Evolutionary conservation across 306 rosid genomes (phyloP).

Genomic region (Oxytropis ochrocephala): DNA sequence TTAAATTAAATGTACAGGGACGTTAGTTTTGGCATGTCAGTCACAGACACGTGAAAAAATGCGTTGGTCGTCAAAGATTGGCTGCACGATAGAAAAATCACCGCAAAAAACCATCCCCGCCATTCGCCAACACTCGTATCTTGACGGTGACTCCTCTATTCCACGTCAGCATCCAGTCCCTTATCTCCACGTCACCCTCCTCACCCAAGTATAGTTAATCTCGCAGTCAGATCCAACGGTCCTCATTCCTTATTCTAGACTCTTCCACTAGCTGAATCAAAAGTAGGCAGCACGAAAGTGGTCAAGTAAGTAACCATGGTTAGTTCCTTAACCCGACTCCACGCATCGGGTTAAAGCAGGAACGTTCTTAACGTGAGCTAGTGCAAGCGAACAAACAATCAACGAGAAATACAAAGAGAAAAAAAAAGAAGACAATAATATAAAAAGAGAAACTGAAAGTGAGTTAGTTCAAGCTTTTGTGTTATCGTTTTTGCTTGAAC

Average conservation of each 20-base stretch:
- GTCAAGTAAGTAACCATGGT: slow-evolving; percentile 37
- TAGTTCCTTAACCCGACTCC: slow-evolving; percentile 34
- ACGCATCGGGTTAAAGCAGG: slow-evolving; percentile 43
- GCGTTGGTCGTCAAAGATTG: not conserved
- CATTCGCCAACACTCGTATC: slow-evolving; percentile 3
- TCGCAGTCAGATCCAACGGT: slow-evolving; percentile 37
- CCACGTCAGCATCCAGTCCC: slow-evolving; percentile 42
- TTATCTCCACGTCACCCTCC: slow-evolving; percentile 52
- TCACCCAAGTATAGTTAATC: slow-evolving; percentile 2
- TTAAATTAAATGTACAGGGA: not conserved
- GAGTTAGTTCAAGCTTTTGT: slow-evolving; percentile 13
- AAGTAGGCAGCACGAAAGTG: not conserved
- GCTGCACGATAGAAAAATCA: slow-evolving; percentile 14
- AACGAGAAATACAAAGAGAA: not conserved
- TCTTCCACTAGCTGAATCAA: slow-evolving; percentile 33
- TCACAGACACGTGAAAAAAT: not conserved
- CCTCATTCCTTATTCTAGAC: slow-evolving; percentile 42
- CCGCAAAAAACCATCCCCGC: slow-evolving; percentile 8
- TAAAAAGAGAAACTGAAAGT: not conserved
- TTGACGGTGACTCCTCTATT: slow-evolving; percentile 17
- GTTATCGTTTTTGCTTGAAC: slow-evolving; percentile 20
- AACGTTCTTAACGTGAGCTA: slow-evolving; percentile 7
- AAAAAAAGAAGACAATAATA: too few relatives aligned
- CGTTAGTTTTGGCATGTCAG: not conserved
- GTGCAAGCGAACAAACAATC: not conserved